Base-by-base conservation (phyloP, 257 asterid genomes). In the Penstemon newberryi region DNA sequence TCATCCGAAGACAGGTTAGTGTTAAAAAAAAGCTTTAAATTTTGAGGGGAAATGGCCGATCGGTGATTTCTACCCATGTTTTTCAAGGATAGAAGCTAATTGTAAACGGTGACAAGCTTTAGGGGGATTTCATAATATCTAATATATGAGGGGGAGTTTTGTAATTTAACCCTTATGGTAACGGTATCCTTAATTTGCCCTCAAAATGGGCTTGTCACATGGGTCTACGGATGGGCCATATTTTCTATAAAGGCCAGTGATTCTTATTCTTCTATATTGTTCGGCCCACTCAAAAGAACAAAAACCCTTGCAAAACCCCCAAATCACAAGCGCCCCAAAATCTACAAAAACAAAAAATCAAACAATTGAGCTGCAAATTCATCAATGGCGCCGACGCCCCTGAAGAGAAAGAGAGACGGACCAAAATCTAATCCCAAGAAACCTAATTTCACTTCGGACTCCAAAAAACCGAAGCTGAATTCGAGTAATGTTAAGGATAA, bases 1-100 rank as follows among this genome's bases (percentile, higher is more conserved):
- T 85, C 37, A 89, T 89, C 54, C 78, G 87, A 64, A 82, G 95
- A 80, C 92, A 89, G 95, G 96, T 89, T 56, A 66, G 81, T 37
- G 44, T 18, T 60, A 25, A 25, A 1, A 25, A n/a, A 25, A 25
- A 25, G 18, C 33, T 25, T 25, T 25, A 25, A 25, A 25, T 25
- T 25, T 25, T 25, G 2, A 25, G 33, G 33, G n/a, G n/a, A n/a
- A n/a, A n/a, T n/a, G n/a, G n/a, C n/a, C n/a, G n/a, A n/a, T n/a
- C n/a, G n/a, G n/a, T n/a, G n/a, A n/a, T n/a, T n/a, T n/a, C n/a
- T n/a, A n/a, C n/a, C n/a, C n/a, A n/a, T n/a, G n/a, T n/a, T 15
- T 15, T 15, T 15, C 18, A 15, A 15, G 18, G 18, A 15, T 15
- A 15, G 18, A 15, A 15, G 18, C 18, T 15, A 15, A 15, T 15